phyloP scores from a whole-genome alignment of 75 land plant species.

The Pinus taeda region DNA sequence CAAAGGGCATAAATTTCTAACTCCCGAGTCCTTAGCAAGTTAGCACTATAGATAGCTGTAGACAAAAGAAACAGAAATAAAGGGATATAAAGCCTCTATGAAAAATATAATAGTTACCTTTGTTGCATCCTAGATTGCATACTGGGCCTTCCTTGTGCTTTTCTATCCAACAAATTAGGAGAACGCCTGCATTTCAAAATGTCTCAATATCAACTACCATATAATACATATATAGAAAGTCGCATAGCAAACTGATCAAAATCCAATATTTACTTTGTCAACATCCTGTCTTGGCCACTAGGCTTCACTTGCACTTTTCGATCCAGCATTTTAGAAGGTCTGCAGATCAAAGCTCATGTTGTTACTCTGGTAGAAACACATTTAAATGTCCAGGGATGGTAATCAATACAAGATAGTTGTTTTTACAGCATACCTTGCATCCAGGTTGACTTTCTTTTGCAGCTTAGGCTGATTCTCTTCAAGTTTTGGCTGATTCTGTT shows the following conservation, averaged over 20 bases:
- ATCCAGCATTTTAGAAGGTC: neutral
- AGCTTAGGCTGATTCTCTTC: neutral
- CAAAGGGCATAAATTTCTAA: neutral
- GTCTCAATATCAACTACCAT: neutral
- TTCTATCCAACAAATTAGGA: slow-evolving; percentile 1
- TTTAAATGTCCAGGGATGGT: neutral
- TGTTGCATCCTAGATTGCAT: neutral
- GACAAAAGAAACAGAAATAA: neutral
- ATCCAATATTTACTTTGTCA: neutral
- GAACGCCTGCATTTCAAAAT: slow-evolving; percentile 9
- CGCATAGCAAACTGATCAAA: neutral
- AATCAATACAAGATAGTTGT: neutral
- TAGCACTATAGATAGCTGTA: neutral
- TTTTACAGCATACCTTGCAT: neutral
- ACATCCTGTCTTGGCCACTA: neutral
- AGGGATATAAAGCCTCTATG: neutral
- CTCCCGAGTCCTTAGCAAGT: neutral
- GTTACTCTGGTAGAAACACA: neutral
- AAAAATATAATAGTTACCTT: neutral
- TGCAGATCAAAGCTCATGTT: neutral
- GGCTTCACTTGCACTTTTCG: neutral
- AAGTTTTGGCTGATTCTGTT: neutral
- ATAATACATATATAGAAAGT: neutral
- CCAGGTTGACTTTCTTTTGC: neutral
- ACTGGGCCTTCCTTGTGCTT: neutral